These are phyloP conservation scores for Colletotrichum falcatum DNA, from an alignment of 2,329 filamentous ascomycete species.

Conservation along the genomic window DNA sequence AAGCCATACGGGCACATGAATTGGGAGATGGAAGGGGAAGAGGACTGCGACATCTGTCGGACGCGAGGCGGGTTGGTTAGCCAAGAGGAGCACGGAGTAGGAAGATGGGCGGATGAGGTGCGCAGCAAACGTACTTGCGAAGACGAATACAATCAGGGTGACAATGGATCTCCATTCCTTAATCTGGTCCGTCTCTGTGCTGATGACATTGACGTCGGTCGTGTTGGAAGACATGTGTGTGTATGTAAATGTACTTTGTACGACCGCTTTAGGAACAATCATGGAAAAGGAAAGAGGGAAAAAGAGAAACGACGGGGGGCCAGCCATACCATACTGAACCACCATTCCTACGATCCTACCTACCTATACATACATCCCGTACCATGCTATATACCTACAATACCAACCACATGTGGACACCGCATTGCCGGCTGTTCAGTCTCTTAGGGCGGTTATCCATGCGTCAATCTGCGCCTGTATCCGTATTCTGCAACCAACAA, in stretches of 20 bases:
- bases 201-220: neutral
- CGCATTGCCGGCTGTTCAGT: too few relatives aligned
- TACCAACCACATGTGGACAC: too few relatives aligned
- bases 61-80: neutral
- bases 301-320: too few relatives aligned
- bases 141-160: constrained; percentile 75
- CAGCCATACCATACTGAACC: too few relatives aligned
- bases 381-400: too few relatives aligned
- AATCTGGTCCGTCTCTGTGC: constrained; percentile 66
- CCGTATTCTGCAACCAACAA: neutral
- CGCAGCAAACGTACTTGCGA: constrained; percentile 76
- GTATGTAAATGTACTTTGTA: neutral
- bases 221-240: constrained; percentile 44
- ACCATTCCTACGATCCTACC: too few relatives aligned
- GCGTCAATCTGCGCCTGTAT: neutral
- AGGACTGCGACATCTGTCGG: constrained; percentile 73
- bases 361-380: too few relatives aligned
- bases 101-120: too few relatives aligned
- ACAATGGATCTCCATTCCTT: constrained; percentile 76
- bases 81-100: neutral
- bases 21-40: constrained; percentile 74
- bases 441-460: too few relatives aligned
- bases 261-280: too few relatives aligned
- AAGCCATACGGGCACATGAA: constrained; percentile 68
- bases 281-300: too few relatives aligned